phyloP scores from a whole-genome alignment of 306 rosid species.

The Arachis stenosperma region DNA sequence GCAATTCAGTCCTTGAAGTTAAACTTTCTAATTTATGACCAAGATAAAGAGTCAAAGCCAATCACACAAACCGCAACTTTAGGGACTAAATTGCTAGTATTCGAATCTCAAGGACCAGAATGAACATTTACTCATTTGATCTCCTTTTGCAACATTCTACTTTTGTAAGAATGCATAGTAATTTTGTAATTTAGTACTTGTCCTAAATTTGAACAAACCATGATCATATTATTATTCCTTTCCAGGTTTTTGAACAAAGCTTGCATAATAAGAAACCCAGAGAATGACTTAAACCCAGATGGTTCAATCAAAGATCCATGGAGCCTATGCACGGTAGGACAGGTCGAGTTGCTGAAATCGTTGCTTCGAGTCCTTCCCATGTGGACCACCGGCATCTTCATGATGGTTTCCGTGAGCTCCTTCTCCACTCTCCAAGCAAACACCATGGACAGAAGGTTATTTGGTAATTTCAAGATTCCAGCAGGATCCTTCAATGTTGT shows the following conservation, averaged over 20 bases:
- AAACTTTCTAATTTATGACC: no score
- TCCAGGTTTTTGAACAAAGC: constrained; percentile 57
- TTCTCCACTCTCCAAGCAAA: constrained; percentile 46
- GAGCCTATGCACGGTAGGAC: constrained; percentile 58
- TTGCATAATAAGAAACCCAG: constrained; percentile 45
- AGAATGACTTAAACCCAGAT: constrained; percentile 35
- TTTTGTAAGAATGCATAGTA: background rate
- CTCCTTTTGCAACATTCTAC: background rate
- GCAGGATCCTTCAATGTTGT: constrained; percentile 52
- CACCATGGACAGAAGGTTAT: constrained; percentile 43
- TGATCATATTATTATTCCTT: background rate
- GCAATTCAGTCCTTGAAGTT: no score
- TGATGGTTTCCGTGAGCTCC: constrained; percentile 36
- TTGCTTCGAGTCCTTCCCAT: constrained; percentile 51
- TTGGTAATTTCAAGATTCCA: constrained; percentile 44
- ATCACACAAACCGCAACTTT: no score
- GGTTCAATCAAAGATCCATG: constrained; percentile 50
- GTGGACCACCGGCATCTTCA: constrained; percentile 55
- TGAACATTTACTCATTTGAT: background rate
- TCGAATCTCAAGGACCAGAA: no score
- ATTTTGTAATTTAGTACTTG: constrained; percentile 21
- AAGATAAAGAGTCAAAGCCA: no score
- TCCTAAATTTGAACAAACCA: no score
- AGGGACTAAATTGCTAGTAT: no score
- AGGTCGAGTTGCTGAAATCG: constrained; percentile 57